These are phyloP conservation scores for Rhizoclosmatium hyalinum DNA, from an alignment of 371 early-diverging fungal species.

Conservation along the genomic window DNA sequence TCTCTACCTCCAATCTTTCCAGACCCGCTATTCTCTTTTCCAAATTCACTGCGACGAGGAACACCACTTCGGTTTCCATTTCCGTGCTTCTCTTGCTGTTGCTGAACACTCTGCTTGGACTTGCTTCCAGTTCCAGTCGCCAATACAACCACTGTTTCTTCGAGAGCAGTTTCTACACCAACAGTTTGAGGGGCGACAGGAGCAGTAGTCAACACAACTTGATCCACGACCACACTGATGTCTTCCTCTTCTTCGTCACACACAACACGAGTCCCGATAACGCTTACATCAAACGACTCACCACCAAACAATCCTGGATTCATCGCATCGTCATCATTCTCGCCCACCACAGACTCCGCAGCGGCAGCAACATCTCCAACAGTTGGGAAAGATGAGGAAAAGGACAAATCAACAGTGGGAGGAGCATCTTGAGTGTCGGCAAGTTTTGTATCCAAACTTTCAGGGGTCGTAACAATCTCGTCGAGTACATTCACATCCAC, in stretches of 20 bases:
- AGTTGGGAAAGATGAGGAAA: not conserved
- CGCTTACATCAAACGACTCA: constrained; percentile 4
- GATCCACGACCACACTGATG: not conserved
- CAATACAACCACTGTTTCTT: not conserved
- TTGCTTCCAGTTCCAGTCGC: not conserved
- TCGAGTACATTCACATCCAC: too few relatives aligned
- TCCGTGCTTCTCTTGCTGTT: not conserved
- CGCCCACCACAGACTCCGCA: not conserved
- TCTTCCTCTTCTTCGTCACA: not conserved
- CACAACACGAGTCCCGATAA: not conserved
- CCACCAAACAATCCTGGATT: not conserved
- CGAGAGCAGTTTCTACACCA: not conserved
- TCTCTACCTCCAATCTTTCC: not conserved
- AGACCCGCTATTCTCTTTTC: too few relatives aligned
- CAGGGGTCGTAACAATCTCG: too few relatives aligned
- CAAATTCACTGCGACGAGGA: not conserved
- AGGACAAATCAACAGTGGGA: too few relatives aligned
- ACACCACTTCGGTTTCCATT: not conserved
- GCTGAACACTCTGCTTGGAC: not conserved
- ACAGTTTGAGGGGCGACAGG: not conserved
- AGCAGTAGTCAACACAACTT: not conserved
- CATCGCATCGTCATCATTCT: not conserved
- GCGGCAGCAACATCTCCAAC: not conserved
- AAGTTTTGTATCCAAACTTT: too few relatives aligned
- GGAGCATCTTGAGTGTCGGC: too few relatives aligned